phyloP scores from a whole-genome alignment of 441 rosid genomes.

The Pelargonium citronellum region DNA sequence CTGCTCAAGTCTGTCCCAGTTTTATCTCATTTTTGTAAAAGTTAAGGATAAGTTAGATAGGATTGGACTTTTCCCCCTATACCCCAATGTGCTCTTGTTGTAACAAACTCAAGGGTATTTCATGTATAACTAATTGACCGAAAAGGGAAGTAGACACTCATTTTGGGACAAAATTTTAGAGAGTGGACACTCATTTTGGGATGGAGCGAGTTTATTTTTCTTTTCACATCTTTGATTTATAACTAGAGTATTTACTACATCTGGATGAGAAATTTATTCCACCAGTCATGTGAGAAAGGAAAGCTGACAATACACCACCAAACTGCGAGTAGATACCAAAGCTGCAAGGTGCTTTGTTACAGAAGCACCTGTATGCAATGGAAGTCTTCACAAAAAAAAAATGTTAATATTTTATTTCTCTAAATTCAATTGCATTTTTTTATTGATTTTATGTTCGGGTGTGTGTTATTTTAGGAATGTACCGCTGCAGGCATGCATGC shows the following conservation, averaged over 20 bases:
- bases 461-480: slow-evolving; percentile 57
- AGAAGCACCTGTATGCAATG: background rate
- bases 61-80: no score
- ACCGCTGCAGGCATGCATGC: slow-evolving; percentile 82
- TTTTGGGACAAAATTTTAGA: no score
- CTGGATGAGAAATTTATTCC: background rate
- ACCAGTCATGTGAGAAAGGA: background rate
- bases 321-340: background rate
- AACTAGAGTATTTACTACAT: background rate
- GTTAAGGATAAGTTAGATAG: no score
- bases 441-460: slow-evolving; percentile 1
- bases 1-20: background rate
- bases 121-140: no score
- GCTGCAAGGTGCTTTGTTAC: background rate
- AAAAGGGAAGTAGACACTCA: no score
- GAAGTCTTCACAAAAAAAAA: background rate
- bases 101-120: no score
- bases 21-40: no score
- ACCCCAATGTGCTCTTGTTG: no score
- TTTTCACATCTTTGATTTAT: background rate
- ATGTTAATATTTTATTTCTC: no score
- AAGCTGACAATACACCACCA: background rate
- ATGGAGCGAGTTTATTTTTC: background rate
- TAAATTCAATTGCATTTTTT: background rate
- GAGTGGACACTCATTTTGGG: no score